Conservation (phyloP, 768 basidiomycete species). For the Clitopilus hobsonii region DNA sequence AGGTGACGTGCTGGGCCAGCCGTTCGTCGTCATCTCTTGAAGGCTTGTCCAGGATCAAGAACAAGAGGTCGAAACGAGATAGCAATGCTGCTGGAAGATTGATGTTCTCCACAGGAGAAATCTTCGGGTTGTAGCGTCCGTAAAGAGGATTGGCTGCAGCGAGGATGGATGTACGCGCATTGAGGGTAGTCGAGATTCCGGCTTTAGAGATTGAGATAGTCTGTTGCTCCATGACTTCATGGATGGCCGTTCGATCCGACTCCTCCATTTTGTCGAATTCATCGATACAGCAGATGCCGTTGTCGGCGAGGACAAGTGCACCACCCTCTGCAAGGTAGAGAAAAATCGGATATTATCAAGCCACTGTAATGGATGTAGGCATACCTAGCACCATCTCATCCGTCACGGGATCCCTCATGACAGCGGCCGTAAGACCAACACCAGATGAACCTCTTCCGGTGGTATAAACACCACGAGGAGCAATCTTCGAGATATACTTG, state of each 20-base stretch:
- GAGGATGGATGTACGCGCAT: slow-evolving; percentile 94
- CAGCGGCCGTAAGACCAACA: slow-evolving; percentile 97
- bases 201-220: slow-evolving; percentile 99
- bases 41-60: slow-evolving; percentile 96
- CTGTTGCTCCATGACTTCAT: slow-evolving; percentile 99
- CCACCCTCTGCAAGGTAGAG: slow-evolving; percentile 76
- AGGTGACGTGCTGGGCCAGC: slow-evolving; percentile 93
- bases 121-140: slow-evolving; percentile 96
- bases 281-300: slow-evolving; percentile 99
- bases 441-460: slow-evolving; percentile 98
- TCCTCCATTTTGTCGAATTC: slow-evolving; percentile 99
- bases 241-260: slow-evolving; percentile 93
- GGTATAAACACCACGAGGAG: slow-evolving; percentile 95
- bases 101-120: slow-evolving; percentile 98
- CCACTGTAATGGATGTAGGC: slow-evolving; percentile 19
- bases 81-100: slow-evolving; percentile 95
- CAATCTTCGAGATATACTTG: slow-evolving; percentile 98
- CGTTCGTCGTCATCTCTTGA: slow-evolving; percentile 93
- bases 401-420: slow-evolving; percentile 98
- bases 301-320: slow-evolving; percentile 97
- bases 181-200: slow-evolving; percentile 96
- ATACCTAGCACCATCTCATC: slow-evolving; percentile 98
- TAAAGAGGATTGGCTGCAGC: slow-evolving; percentile 98
- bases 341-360: not conserved
- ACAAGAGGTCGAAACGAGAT: slow-evolving; percentile 94